Evolutionary conservation across 2,329 filamentous ascomycete genomes (phyloP).

Genomic region (Alternaria gansuensis): DNA sequence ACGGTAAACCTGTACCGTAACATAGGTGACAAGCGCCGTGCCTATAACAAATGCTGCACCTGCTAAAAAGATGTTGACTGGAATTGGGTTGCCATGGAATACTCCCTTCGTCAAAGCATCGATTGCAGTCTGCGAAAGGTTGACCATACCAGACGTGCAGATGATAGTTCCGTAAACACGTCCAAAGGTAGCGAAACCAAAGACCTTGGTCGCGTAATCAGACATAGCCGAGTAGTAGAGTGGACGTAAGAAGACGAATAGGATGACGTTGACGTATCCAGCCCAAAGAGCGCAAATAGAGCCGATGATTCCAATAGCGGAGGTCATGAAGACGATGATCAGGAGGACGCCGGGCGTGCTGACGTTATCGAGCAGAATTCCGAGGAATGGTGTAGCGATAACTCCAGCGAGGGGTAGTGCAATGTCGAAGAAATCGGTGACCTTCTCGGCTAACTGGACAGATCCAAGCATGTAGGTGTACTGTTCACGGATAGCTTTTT

Average conservation of each 20-base stretch:
- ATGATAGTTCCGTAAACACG: slow-evolving; percentile 91
- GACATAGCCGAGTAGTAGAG: slow-evolving; percentile 91
- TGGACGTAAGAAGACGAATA: slow-evolving; percentile 85
- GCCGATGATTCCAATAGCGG: slow-evolving; percentile 77
- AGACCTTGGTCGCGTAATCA: slow-evolving; percentile 89
- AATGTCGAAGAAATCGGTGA: slow-evolving; percentile 85
- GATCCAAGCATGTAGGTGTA: slow-evolving; percentile 77
- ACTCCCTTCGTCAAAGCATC: slow-evolving; percentile 77
- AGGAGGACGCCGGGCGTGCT: slow-evolving; percentile 75
- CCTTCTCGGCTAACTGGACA: slow-evolving; percentile 65
- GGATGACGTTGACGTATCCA: slow-evolving; percentile 75
- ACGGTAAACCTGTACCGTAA: slow-evolving; percentile 44
- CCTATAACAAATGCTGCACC: slow-evolving; percentile 70
- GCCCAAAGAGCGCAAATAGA: slow-evolving; percentile 73
- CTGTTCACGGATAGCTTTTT: slow-evolving; percentile 72
- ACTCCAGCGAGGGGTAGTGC: slow-evolving; percentile 84
- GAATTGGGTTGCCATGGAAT: slow-evolving; percentile 76
- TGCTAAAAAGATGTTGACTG: slow-evolving; percentile 76
- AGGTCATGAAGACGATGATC: slow-evolving; percentile 73
- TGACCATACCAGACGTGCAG: slow-evolving; percentile 80
- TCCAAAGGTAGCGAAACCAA: slow-evolving; percentile 87
- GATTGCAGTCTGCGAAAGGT: slow-evolving; percentile 80
- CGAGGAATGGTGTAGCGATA: slow-evolving; percentile 83
- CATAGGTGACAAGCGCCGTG: slow-evolving; percentile 63
- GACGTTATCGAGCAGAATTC: slow-evolving; percentile 76